Percentiles rank a stretch among this genome's conserved stretches.
Evolutionary conservation across 768 basidiomycete species (phyloP).

Genomic region (Tremella mesenterica): DNA sequence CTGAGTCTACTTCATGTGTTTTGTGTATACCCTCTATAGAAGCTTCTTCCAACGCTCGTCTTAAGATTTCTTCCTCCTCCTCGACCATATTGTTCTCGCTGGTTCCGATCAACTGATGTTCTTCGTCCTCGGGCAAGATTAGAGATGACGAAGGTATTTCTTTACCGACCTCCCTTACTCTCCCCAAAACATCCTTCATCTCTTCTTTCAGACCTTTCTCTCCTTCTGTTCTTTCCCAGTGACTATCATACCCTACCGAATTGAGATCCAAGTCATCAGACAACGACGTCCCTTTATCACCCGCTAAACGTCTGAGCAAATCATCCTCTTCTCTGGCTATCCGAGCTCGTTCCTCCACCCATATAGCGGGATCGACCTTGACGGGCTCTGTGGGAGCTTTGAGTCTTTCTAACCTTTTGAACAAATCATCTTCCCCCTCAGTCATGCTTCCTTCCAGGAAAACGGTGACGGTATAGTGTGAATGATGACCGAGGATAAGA

Average conservation of each 20-base stretch:
- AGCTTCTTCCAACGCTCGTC: slow-evolving; percentile 9
- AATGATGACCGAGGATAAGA: no score
- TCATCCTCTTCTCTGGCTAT: no score
- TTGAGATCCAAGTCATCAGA: no score
- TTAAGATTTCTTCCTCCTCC: slow-evolving; percentile 12
- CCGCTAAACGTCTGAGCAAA: no score
- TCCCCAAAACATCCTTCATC: not conserved
- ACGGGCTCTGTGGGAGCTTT: no score
- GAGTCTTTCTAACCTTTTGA: no score
- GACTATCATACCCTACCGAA: not conserved
- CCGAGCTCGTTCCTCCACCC: no score
- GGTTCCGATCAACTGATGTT: not conserved
- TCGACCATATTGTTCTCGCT: slow-evolving; percentile 7
- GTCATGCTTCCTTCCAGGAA: no score
- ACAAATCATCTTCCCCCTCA: no score
- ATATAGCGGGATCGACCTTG: no score
- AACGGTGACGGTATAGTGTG: no score
- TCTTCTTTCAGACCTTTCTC: not conserved
- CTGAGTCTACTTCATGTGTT: not conserved
- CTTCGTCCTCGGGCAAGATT: not conserved
- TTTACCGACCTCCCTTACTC: not conserved
- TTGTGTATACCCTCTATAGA: slow-evolving; percentile 5
- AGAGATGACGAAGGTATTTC: not conserved
- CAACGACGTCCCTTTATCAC: no score
- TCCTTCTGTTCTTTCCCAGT: not conserved